Evolutionary conservation across 2,329 filamentous ascomycete species (phyloP).

Genomic region (Geosmithia morbida): DNA sequence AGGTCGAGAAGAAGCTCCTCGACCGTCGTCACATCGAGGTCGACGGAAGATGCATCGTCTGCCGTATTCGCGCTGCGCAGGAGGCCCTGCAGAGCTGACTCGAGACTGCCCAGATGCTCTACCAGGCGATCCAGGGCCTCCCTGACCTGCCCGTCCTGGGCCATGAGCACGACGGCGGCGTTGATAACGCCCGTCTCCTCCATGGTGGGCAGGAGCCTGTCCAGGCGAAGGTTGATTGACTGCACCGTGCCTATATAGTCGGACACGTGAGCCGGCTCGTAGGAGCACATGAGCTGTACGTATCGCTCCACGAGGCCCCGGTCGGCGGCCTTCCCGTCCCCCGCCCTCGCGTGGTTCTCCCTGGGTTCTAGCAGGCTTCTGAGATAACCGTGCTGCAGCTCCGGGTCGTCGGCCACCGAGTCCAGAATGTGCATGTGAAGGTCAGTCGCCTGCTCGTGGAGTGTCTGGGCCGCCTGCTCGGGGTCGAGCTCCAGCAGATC

Average conservation of each 20-base stretch:
- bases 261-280: conserved; percentile 68
- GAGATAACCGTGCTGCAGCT: conserved; percentile 64
- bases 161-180: conserved; percentile 82
- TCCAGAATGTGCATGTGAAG: conserved; percentile 53
- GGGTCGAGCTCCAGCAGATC: conserved; percentile 57
- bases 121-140: conserved; percentile 76
- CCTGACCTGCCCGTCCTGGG: conserved; percentile 69
- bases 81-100: conserved; percentile 63
- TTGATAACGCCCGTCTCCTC: conserved; percentile 84
- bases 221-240: conserved; percentile 63
- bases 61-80: conserved; percentile 35
- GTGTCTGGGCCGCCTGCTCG: conserved; percentile 45
- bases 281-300: conserved; percentile 80
- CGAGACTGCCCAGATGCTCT: conserved; percentile 66
- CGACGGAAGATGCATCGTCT: conserved; percentile 8
- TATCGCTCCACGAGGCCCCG: conserved; percentile 66
- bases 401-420: conserved; percentile 42
- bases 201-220: conserved; percentile 71
- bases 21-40: conserved; percentile 39
- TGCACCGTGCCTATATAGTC: conserved; percentile 69
- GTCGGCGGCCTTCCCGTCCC: conserved; percentile 19
- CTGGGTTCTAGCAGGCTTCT: conserved; percentile 56
- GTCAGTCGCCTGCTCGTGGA: conserved; percentile 46
- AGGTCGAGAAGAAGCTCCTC: conserved; percentile 63
- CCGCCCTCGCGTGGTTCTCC: not conserved